Conservation (phyloP, 495 filamentous ascomycete species). For the Lasiosphaeria ovina region DNA sequence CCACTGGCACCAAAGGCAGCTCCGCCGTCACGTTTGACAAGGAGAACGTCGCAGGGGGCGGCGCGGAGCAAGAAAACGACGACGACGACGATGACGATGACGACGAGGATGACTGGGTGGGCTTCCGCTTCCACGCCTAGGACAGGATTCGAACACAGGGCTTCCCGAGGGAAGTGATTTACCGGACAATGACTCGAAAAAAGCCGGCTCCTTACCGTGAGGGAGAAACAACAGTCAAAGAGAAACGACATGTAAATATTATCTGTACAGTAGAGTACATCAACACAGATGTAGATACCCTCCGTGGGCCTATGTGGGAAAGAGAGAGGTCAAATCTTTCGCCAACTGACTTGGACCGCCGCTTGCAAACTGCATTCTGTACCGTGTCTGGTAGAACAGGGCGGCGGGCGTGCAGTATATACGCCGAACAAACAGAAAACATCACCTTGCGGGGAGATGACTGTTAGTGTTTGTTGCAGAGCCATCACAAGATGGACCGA, state of each 20-base stretch:
- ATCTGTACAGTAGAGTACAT: conserved; percentile 10
- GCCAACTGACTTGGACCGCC: background rate
- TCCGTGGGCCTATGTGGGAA: background rate
- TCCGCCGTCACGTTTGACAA: conserved; percentile 21
- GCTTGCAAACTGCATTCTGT: too few relatives aligned
- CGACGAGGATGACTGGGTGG: conserved; percentile 63
- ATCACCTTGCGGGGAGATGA: too few relatives aligned
- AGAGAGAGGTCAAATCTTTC: background rate
- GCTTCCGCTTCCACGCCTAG: conserved; percentile 59
- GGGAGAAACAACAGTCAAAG: background rate
- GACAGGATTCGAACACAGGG: background rate
- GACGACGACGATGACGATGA: conserved; percentile 55
- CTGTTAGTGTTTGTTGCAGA: too few relatives aligned
- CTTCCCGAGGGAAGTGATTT: background rate
- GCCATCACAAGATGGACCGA: too few relatives aligned
- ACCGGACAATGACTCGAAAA: background rate
- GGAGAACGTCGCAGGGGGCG: conserved; percentile 38
- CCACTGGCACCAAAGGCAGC: conserved; percentile 13
- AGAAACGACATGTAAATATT: background rate
- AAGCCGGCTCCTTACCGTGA: background rate
- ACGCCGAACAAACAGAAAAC: too few relatives aligned
- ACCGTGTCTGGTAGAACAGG: too few relatives aligned
- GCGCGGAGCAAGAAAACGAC: conserved; percentile 24
- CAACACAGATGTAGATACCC: background rate
- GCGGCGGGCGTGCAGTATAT: too few relatives aligned